These are phyloP conservation scores for Penicillium sp. DNA, from an alignment of 2,329 filamentous ascomycete species.

Conservation along the genomic window DNA sequence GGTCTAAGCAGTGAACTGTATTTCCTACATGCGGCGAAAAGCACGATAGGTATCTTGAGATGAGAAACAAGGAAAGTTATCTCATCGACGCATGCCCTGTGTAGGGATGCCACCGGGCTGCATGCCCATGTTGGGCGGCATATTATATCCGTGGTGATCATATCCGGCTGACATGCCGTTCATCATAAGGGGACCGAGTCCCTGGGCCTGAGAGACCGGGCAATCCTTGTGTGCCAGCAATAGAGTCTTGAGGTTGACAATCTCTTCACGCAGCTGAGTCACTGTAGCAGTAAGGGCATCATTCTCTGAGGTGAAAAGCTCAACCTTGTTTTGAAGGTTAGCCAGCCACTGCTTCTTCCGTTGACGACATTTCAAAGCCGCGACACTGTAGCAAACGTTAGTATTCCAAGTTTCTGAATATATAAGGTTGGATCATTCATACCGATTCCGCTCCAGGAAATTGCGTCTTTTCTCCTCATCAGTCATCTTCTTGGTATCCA, in stretches of 20 bases:
- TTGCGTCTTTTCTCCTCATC: slow-evolving; percentile 99
- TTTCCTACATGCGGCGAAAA: slow-evolving; percentile 12
- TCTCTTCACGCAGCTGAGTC: slow-evolving; percentile 80
- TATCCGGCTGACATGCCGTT: slow-evolving; percentile 41
- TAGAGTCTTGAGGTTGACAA: slow-evolving; percentile 90
- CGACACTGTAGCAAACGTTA: slow-evolving; percentile 63
- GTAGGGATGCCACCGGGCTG: slow-evolving; percentile 37
- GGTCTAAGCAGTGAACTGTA: slow-evolving; percentile 17
- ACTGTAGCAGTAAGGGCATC: slow-evolving; percentile 83
- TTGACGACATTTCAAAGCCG: slow-evolving; percentile 93
- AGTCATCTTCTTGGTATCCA: slow-evolving; percentile 77
- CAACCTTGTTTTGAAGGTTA: slow-evolving; percentile 91
- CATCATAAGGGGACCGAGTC: slow-evolving; percentile 52
- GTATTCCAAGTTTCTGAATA: slow-evolving; percentile 9
- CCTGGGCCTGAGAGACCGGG: slow-evolving; percentile 84
- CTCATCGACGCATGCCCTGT: slow-evolving; percentile 36
- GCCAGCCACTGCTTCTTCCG: slow-evolving; percentile 98
- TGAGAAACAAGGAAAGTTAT: slow-evolving; percentile 8
- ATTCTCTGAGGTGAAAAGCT: slow-evolving; percentile 88
- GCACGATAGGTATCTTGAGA: slow-evolving; percentile 14
- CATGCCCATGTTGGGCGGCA: slow-evolving; percentile 44
- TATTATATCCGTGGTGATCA: slow-evolving; percentile 44
- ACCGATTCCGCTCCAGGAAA: slow-evolving; percentile 95
- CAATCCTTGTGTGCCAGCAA: slow-evolving; percentile 95
- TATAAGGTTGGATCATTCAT: slow-evolving; percentile 39